Conservation (phyloP, 768 basidiomycete genomes). For the Lactifluus volemus region DNA sequence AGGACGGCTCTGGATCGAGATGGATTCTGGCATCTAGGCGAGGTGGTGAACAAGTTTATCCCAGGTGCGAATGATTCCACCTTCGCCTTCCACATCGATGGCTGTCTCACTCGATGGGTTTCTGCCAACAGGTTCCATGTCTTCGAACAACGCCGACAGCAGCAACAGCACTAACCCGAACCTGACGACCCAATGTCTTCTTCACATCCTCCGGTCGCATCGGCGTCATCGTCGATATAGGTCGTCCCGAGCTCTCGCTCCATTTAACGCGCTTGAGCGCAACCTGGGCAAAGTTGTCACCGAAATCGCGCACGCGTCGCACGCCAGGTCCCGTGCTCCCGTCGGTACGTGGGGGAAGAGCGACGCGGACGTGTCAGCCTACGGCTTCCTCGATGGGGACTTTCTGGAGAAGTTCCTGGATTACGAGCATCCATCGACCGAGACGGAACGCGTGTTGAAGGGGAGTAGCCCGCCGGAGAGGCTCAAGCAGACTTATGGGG, state of each 20-base stretch:
- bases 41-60: slow-evolving; percentile 69
- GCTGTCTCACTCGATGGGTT: background rate
- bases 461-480: slow-evolving; percentile 54
- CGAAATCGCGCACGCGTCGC: slow-evolving; percentile 47
- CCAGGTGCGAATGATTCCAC: slow-evolving; percentile 36
- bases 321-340: slow-evolving; percentile 64
- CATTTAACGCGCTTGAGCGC: slow-evolving; percentile 65
- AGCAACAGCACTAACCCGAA: background rate
- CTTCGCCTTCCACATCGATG: background rate
- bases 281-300: slow-evolving; percentile 53
- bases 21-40: slow-evolving; percentile 68
- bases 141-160: slow-evolving; percentile 32
- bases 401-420: slow-evolving; percentile 64
- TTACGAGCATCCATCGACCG: slow-evolving; percentile 30
- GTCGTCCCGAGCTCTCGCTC: slow-evolving; percentile 41
- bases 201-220: slow-evolving; percentile 76
- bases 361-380: slow-evolving; percentile 47
- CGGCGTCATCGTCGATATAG: slow-evolving; percentile 58
- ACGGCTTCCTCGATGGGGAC: slow-evolving; percentile 85
- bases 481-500: slow-evolving; percentile 36
- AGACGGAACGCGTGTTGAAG: slow-evolving; percentile 43
- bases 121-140: slow-evolving; percentile 43
- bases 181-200: slow-evolving; percentile 55
- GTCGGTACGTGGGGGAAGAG: slow-evolving; percentile 45
- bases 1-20: slow-evolving; percentile 47